These are phyloP conservation scores for Alopecurus myosuroides DNA, from an alignment of 176 grass and related monocot genomes.

Conservation along the genomic window DNA sequence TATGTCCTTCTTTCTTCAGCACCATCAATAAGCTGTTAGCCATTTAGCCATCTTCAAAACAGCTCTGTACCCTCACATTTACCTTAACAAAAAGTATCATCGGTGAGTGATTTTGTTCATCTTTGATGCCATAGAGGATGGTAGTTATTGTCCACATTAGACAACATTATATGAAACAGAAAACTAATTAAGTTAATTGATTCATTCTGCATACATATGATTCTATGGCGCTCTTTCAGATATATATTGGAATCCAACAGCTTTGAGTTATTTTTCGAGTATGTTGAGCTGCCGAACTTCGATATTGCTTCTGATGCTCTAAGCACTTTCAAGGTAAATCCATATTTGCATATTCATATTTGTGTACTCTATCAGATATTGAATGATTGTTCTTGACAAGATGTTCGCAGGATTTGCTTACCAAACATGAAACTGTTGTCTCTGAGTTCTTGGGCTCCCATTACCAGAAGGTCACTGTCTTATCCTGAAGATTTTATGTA, in stretches of 20 bases:
- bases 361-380: not conserved
- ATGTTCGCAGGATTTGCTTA: conserved; percentile 70
- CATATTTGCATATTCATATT: not conserved
- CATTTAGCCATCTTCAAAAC: not conserved
- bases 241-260: conserved; percentile 70
- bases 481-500: not conserved
- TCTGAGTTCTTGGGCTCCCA: conserved; percentile 53
- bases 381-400: conserved; percentile 29
- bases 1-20: not conserved
- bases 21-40: not conserved
- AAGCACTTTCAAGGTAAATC: conserved; percentile 71
- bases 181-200: not conserved
- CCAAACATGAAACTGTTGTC: conserved; percentile 66
- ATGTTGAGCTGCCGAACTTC: conserved; percentile 73
- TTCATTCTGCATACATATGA: conserved; percentile 49
- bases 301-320: conserved; percentile 88
- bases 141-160: not conserved
- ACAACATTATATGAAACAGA: not conserved
- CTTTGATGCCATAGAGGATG: not conserved
- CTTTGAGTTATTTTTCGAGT: conserved; percentile 79
- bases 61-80: not conserved
- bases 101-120: not conserved
- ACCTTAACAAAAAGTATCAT: not conserved
- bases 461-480: conserved; percentile 51
- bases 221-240: conserved; percentile 62